A percentile compares a stretch with the other conserved stretches of the same genome.
phyloP scores from a whole-genome alignment of 257 asterid genomes.

The Prunella vulgaris region DNA sequence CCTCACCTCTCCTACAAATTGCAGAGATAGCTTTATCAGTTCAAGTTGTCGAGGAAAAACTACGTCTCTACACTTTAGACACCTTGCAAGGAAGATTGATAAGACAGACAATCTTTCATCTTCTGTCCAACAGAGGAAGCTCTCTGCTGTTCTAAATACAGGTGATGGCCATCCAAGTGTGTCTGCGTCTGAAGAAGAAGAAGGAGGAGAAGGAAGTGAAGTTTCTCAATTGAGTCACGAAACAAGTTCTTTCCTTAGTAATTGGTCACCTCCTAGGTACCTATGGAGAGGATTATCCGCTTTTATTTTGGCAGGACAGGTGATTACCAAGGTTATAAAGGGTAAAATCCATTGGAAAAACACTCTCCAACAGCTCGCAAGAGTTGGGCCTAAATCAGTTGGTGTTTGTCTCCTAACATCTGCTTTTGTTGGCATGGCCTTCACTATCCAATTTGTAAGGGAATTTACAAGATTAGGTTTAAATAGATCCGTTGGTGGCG shows the following conservation, averaged over 20 bases:
- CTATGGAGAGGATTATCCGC: slow-evolving; percentile 86
- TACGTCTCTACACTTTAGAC: slow-evolving; percentile 24
- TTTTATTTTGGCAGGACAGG: slow-evolving; percentile 78
- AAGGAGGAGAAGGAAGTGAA: slow-evolving; percentile 37
- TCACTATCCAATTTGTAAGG: slow-evolving; percentile 90
- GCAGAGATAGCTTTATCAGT: slow-evolving; percentile 39
- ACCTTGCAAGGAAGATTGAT: slow-evolving; percentile 26
- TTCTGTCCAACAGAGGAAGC: slow-evolving; percentile 29
- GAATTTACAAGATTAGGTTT: slow-evolving; percentile 91
- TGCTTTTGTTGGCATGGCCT: slow-evolving; percentile 97
- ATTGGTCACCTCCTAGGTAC: slow-evolving; percentile 91
- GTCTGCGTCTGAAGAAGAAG: slow-evolving; percentile 47
- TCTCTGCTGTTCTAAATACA: slow-evolving; percentile 35
- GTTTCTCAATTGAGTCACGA: slow-evolving; percentile 28
- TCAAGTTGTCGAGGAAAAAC: slow-evolving; percentile 20
- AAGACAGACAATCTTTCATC: slow-evolving; percentile 26
- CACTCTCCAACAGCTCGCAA: slow-evolving; percentile 79
- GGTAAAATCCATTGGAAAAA: slow-evolving; percentile 86
- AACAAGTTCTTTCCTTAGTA: slow-evolving; percentile 38
- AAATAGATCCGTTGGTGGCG: slow-evolving; percentile 95
- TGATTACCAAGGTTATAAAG: slow-evolving; percentile 43
- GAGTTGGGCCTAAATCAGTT: slow-evolving; percentile 91
- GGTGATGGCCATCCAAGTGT: slow-evolving; percentile 47
- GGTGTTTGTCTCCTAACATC: slow-evolving; percentile 89
- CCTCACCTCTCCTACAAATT: slow-evolving; percentile 11